Conservation (phyloP, 2,329 filamentous ascomycete species). For the Gliomastix tumulicola region DNA sequence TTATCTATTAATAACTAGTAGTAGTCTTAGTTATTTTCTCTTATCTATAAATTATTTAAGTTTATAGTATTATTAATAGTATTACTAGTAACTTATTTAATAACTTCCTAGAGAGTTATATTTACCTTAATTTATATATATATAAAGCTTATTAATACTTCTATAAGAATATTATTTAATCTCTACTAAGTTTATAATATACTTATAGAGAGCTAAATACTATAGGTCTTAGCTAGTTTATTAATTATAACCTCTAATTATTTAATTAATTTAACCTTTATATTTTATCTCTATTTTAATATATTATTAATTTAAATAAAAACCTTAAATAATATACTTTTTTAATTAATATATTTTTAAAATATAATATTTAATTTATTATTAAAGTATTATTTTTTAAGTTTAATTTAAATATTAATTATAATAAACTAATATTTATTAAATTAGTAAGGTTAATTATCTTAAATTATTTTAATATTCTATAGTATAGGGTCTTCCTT, state of each 20-base stretch:
- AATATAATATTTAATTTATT: not conserved
- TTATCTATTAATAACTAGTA: not conserved
- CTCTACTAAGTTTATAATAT: not conserved
- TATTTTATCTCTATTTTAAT: too few species aligned
- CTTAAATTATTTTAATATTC: not conserved
- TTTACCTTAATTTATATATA: too few species aligned
- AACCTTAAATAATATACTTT: too few species aligned
- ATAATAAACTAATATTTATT: not conserved
- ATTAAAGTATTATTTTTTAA: not conserved
- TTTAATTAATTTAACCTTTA: not conserved
- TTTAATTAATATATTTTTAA: not conserved
- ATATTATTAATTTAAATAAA: too few species aligned
- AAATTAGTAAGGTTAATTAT: not conserved
- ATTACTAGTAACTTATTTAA: too few species aligned
- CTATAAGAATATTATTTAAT: too few species aligned
- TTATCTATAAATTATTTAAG: too few species aligned
- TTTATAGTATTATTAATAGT: too few species aligned
- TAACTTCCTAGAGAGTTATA: too few species aligned
- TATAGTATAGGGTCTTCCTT: not conserved
- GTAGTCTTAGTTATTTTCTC: too few species aligned
- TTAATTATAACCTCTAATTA: not conserved
- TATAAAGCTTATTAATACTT: too few species aligned
- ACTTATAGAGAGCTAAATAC: not conserved
- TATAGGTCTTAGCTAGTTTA: not conserved
- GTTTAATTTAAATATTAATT: not conserved